Evolutionary conservation across 2,329 filamentous ascomycete species (phyloP).

Genomic region (Penicillium sp.): DNA sequence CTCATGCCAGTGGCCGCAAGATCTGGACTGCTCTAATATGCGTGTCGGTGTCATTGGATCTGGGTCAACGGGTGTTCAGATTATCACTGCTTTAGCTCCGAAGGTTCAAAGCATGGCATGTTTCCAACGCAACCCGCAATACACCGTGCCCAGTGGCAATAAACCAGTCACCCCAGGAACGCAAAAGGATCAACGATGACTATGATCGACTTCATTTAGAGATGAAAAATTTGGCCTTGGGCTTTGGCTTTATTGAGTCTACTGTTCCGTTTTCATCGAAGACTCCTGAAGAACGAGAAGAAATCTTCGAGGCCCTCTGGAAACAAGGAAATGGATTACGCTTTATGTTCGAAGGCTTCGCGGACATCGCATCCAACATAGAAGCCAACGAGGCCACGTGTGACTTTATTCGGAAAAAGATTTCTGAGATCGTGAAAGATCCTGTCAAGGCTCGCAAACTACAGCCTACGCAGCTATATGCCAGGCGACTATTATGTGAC

Average conservation of each 20-base stretch:
- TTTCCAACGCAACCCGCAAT: conserved; percentile 45
- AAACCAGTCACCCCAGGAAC: conserved; percentile 22
- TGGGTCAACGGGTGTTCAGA: conserved; percentile 33
- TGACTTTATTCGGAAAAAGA: conserved; percentile 45
- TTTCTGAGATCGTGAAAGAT: conserved; percentile 35
- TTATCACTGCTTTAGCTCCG: conserved; percentile 31
- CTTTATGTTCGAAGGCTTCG: conserved; percentile 38
- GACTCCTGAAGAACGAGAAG: conserved; percentile 10
- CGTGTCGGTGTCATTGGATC: conserved; percentile 53
- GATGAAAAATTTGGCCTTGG: background rate
- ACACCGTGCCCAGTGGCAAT: conserved; percentile 40
- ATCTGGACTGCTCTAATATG: conserved; percentile 50
- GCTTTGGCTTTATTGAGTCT: conserved; percentile 16
- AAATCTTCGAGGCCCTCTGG: conserved; percentile 16
- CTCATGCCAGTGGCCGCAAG: conserved; percentile 56
- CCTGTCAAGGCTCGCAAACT: conserved; percentile 35
- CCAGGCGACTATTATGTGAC: conserved; percentile 28
- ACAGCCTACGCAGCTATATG: conserved; percentile 21
- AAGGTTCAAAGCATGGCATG: conserved; percentile 32
- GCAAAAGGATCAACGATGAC: conserved; percentile 16
- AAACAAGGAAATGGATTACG: conserved; percentile 29
- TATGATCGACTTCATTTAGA: conserved; percentile 15
- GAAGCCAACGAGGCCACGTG: conserved; percentile 29
- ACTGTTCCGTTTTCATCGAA: background rate
- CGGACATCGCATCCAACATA: conserved; percentile 40